Conservation (phyloP, 768 basidiomycete genomes). For the Mycena venus region DNA sequence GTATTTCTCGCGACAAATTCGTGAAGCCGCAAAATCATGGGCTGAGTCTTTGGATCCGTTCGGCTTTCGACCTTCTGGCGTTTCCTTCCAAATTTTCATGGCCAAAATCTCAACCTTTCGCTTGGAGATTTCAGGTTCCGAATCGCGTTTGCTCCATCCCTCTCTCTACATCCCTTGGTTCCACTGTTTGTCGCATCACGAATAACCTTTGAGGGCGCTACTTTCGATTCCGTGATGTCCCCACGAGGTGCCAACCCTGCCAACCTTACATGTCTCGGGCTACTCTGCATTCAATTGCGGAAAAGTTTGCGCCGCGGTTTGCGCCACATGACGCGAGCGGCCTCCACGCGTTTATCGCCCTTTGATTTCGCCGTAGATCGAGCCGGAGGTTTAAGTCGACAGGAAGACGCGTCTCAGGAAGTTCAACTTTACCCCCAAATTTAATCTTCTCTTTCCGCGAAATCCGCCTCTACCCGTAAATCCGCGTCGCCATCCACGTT, state of each 20-base stretch:
- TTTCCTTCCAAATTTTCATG: no score
- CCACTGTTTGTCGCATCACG: not conserved
- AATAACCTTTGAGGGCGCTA: not conserved
- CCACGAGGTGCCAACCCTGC: conserved; percentile 16
- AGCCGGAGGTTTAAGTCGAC: not conserved
- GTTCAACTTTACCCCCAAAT: not conserved
- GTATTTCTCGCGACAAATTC: not conserved
- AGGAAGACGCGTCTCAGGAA: not conserved
- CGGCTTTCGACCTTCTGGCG: no score
- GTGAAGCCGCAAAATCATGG: not conserved
- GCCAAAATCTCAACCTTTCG: not conserved
- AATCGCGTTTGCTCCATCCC: not conserved
- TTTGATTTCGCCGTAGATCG: not conserved
- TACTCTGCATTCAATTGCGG: not conserved
- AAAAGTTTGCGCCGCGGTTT: conserved; percentile 10
- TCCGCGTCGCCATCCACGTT: no score
- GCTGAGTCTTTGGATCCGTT: not conserved
- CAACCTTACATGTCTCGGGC: not conserved
- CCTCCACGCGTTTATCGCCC: not conserved
- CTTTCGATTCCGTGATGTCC: not conserved
- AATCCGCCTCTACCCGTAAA: no score
- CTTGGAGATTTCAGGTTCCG: not conserved
- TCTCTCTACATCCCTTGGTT: not conserved
- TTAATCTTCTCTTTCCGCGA: not conserved
- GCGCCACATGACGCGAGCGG: conserved; percentile 20